These are phyloP conservation scores for Aegilops longissima DNA, from an alignment of 176 grass and related monocot species.

Conservation along the genomic window DNA sequence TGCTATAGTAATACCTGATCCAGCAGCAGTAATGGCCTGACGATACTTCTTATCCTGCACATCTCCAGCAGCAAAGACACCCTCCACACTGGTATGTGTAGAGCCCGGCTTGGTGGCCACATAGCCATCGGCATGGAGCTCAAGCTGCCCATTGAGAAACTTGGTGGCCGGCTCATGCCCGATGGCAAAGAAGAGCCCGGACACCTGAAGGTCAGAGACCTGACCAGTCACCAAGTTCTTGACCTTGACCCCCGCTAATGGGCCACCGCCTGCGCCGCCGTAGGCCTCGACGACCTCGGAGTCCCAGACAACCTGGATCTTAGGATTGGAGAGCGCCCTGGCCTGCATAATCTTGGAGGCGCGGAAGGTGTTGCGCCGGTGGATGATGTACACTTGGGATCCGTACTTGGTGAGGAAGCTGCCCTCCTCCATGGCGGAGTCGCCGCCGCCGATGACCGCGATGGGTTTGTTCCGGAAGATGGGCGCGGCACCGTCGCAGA, in stretches of 20 bases:
- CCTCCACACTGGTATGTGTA: slow-evolving; percentile 84
- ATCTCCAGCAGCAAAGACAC: slow-evolving; percentile 86
- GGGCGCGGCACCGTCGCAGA: slow-evolving; percentile 86
- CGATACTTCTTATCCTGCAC: slow-evolving; percentile 97
- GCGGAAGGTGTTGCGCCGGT: slow-evolving; percentile 62
- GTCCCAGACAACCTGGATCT: slow-evolving; percentile 86
- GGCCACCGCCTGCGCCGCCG: slow-evolving; percentile 33
- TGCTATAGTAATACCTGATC: slow-evolving; percentile 55
- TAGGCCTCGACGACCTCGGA: slow-evolving; percentile 89
- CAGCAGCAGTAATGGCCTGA: slow-evolving; percentile 86
- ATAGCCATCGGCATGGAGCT: slow-evolving; percentile 82
- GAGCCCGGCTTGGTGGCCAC: slow-evolving; percentile 68
- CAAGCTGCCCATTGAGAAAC: slow-evolving; percentile 88
- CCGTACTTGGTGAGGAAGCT: slow-evolving; percentile 84
- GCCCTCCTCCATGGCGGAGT: slow-evolving; percentile 83
- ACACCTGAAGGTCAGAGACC: slow-evolving; percentile 62
- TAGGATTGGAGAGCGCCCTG: slow-evolving; percentile 71
- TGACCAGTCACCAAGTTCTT: slow-evolving; percentile 65
- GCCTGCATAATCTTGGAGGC: slow-evolving; percentile 97
- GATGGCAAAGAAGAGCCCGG: slow-evolving; percentile 93
- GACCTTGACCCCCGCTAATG: slow-evolving; percentile 76
- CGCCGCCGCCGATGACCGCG: slow-evolving; percentile 67
- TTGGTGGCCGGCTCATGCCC: slow-evolving; percentile 93
- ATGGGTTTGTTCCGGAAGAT: slow-evolving; percentile 89
- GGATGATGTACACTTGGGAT: slow-evolving; percentile 64